Evolutionary conservation across 768 basidiomycete species (phyloP).

Genomic region (Tephrocybe sp.): DNA sequence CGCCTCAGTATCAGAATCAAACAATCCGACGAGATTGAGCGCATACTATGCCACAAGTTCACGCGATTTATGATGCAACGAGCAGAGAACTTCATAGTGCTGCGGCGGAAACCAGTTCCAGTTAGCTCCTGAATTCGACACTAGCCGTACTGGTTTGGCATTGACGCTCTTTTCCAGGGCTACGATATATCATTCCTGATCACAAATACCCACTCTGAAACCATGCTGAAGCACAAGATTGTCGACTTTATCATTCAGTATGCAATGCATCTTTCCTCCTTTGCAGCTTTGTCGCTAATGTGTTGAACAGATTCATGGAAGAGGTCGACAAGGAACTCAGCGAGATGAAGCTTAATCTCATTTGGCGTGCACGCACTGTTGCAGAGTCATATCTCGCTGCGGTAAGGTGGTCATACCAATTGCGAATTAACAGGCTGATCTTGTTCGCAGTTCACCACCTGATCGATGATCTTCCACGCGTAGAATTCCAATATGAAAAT

Average conservation of each 20-base stretch:
- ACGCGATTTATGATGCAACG: slow-evolving; percentile 99
- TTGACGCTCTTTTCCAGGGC: slow-evolving; percentile 53
- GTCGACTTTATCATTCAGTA: slow-evolving; percentile 99
- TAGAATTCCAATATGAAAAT: neutral
- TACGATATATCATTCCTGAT: slow-evolving; percentile 99
- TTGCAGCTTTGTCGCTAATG: slow-evolving; percentile 9
- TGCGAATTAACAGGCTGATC: slow-evolving; percentile 4
- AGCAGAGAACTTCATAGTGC: slow-evolving; percentile 95
- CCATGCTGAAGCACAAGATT: slow-evolving; percentile 99
- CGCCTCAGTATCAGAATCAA: slow-evolving; percentile 98
- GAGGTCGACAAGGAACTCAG: slow-evolving; percentile 99
- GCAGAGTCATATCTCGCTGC: slow-evolving; percentile 94
- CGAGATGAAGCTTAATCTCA: slow-evolving; percentile 97
- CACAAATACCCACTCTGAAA: slow-evolving; percentile 95
- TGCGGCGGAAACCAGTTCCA: slow-evolving; percentile 90
- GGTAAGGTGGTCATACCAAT: slow-evolving; percentile 46
- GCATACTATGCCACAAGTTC: slow-evolving; percentile 96
- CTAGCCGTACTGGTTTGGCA: neutral
- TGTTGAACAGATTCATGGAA: slow-evolving; percentile 81
- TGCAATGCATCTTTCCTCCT: slow-evolving; percentile 25
- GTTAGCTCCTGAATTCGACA: slow-evolving; percentile 40
- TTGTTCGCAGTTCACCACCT: slow-evolving; percentile 38
- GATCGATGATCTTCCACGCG: slow-evolving; percentile 16
- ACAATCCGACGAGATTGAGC: slow-evolving; percentile 98
- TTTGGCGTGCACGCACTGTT: slow-evolving; percentile 94